Evolutionary conservation across 179 eudicot species (phyloP).

Genomic region (Gypsophila paniculata): DNA sequence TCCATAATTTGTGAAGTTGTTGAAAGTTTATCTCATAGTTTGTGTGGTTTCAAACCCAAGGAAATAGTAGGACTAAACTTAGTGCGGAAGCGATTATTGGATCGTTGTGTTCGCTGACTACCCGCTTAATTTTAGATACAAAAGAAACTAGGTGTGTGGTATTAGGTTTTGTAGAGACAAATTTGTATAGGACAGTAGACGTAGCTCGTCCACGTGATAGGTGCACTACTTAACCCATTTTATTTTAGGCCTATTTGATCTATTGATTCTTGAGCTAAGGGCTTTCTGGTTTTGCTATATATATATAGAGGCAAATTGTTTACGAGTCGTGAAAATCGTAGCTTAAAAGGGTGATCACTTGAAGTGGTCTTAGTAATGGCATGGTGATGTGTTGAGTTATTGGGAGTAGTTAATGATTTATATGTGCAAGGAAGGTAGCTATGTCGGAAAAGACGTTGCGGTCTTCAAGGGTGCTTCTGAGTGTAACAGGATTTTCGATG

Average conservation of each 20-base stretch:
- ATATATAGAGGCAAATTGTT: background rate
- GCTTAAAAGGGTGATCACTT: background rate
- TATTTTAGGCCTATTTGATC: background rate
- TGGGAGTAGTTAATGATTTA: conserved; percentile 23
- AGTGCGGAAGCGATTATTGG: no score
- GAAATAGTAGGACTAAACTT: no score
- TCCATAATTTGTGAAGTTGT: background rate
- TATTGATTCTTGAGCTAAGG: conserved; percentile 12
- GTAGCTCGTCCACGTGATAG: no score
- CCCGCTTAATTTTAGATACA: no score
- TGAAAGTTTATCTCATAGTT: no score
- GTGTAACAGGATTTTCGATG: conserved; percentile 45
- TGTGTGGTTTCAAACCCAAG: background rate
- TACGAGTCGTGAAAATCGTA: background rate
- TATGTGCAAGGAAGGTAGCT: conserved; percentile 25
- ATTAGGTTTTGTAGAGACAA: no score
- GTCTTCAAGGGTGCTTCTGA: conserved; percentile 51
- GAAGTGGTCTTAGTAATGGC: background rate
- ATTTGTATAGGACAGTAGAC: no score
- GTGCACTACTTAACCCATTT: no score
- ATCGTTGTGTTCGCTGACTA: no score
- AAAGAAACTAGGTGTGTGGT: background rate
- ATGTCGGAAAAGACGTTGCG: conserved; percentile 55
- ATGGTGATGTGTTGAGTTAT: background rate
- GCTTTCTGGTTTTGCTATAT: background rate